These are phyloP conservation scores for Microbotryomycetes sp. DNA, from an alignment of 1,284 basidiomycete genomes.

Conservation along the genomic window DNA sequence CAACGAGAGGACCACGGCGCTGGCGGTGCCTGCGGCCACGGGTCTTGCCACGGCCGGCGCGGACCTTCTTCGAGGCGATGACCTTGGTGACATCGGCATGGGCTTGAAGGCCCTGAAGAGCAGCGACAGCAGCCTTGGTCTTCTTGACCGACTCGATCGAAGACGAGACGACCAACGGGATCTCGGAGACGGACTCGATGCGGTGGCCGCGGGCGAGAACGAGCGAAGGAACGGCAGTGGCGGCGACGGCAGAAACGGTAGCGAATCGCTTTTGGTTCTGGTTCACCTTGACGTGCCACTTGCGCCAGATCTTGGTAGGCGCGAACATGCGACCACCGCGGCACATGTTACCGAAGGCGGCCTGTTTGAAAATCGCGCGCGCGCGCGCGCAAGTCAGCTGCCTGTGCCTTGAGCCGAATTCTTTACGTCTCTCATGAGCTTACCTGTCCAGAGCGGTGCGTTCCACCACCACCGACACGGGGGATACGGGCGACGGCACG, in stretches of 20 bases:
- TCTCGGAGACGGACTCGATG: constrained; percentile 95
- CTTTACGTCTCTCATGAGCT: constrained; percentile 29
- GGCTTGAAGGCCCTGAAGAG: constrained; percentile 85
- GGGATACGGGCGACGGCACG: constrained; percentile 99
- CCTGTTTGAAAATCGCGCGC: constrained; percentile 47
- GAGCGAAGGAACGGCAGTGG: constrained; percentile 94
- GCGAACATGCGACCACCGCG: constrained; percentile 99
- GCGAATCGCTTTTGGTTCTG: constrained; percentile 99
- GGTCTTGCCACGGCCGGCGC: constrained; percentile 96
- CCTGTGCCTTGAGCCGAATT: not conserved
- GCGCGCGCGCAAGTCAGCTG: not conserved
- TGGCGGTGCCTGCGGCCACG: constrained; percentile 96
- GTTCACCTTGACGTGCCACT: constrained; percentile 99
- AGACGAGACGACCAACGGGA: constrained; percentile 83
- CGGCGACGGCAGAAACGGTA: constrained; percentile 93
- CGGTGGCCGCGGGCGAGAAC: constrained; percentile 99
- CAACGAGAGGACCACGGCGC: constrained; percentile 93
- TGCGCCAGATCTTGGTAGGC: constrained; percentile 98
- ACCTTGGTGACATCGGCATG: constrained; percentile 94
- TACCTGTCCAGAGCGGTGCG: constrained; percentile 94
- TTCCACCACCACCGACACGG: constrained; percentile 98
- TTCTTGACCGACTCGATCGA: constrained; percentile 80
- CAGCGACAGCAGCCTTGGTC: constrained; percentile 94
- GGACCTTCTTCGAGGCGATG: constrained; percentile 92
- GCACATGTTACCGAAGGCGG: constrained; percentile 99